A percentile compares a stretch with the other conserved stretches of the same genome.
These are phyloP conservation scores for Aspergillus aculeatinus DNA, from an alignment of 2,329 filamentous ascomycete genomes.

Conservation along the genomic window DNA sequence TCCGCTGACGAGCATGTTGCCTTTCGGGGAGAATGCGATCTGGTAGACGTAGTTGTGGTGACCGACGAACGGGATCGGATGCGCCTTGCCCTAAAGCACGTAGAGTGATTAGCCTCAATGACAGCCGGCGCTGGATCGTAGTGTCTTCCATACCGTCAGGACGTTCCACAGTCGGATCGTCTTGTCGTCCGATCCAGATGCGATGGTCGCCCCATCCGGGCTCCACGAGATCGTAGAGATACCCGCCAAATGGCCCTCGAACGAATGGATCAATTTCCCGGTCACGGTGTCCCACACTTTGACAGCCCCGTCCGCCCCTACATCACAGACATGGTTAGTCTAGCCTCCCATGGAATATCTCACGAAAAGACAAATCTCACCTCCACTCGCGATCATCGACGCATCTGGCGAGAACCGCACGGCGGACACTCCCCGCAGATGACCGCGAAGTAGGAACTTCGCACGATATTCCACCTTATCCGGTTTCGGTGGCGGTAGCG, in stretches of 20 bases:
- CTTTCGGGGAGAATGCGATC: conserved; percentile 93
- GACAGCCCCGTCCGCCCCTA: conserved; percentile 79
- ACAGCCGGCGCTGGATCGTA: background rate
- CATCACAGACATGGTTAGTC: conserved; percentile 9
- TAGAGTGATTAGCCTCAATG: background rate
- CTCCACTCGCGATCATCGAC: conserved; percentile 83
- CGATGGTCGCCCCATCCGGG: conserved; percentile 81
- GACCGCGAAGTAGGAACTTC: conserved; percentile 71
- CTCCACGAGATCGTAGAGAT: conserved; percentile 93
- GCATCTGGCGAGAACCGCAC: conserved; percentile 92
- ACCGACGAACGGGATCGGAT: conserved; percentile 66
- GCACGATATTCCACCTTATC: conserved; percentile 66
- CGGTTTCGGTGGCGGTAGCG: conserved; percentile 50
- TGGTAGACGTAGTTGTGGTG: conserved; percentile 97
- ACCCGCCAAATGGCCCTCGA: conserved; percentile 90
- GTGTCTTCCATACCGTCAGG: conserved; percentile 42
- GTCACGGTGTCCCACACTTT: conserved; percentile 85
- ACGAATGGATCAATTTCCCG: conserved; percentile 77
- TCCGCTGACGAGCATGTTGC: conserved; percentile 92
- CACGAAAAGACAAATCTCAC: conserved; percentile 38
- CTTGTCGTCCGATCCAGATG: conserved; percentile 94
- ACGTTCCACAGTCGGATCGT: conserved; percentile 89
- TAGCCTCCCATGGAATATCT: background rate
- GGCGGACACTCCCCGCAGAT: conserved; percentile 75
- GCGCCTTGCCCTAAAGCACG: conserved; percentile 50